Evolutionary conservation across 2,329 filamentous ascomycete genomes (phyloP).

Genomic region (Fusarium xylarioides): DNA sequence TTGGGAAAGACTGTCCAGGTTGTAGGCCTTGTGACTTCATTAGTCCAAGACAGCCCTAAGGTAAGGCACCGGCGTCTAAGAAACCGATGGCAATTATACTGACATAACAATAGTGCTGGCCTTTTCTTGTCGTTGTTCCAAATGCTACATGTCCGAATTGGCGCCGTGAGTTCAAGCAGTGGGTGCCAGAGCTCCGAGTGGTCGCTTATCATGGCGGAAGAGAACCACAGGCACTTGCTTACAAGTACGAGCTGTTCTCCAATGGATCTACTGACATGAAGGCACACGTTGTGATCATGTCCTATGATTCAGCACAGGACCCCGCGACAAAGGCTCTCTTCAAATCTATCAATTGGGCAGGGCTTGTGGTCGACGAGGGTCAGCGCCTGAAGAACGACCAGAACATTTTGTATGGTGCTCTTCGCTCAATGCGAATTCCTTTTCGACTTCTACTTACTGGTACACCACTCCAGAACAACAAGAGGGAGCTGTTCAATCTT

Average conservation of each 20-base stretch:
- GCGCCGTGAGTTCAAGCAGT: slow-evolving; percentile 94
- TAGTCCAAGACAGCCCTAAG: slow-evolving; percentile 72
- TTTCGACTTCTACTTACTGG: slow-evolving; percentile 90
- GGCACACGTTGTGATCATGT: slow-evolving; percentile 93
- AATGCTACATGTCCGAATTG: slow-evolving; percentile 98
- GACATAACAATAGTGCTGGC: slow-evolving; percentile 70
- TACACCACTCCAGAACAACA: slow-evolving; percentile 95
- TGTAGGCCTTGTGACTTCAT: slow-evolving; percentile 79
- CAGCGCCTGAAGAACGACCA: slow-evolving; percentile 95
- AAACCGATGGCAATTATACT: not conserved
- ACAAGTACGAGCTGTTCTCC: slow-evolving; percentile 87
- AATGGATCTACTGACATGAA: slow-evolving; percentile 71
- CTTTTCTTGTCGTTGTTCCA: slow-evolving; percentile 91
- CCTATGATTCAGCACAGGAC: slow-evolving; percentile 88
- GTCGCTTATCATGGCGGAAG: slow-evolving; percentile 91
- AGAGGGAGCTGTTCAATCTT: slow-evolving; percentile 94
- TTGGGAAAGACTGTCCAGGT: slow-evolving; percentile 97
- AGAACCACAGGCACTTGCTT: slow-evolving; percentile 77
- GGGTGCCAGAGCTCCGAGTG: slow-evolving; percentile 85
- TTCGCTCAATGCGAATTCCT: slow-evolving; percentile 77
- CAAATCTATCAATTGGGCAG: slow-evolving; percentile 79
- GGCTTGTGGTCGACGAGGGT: slow-evolving; percentile 92
- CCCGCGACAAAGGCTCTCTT: slow-evolving; percentile 73
- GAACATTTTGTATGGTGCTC: slow-evolving; percentile 79
- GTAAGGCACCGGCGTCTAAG: slow-evolving; percentile 35